Base-by-base conservation (phyloP, 495 filamentous ascomycete species). In the Haplographium delicatum region DNA sequence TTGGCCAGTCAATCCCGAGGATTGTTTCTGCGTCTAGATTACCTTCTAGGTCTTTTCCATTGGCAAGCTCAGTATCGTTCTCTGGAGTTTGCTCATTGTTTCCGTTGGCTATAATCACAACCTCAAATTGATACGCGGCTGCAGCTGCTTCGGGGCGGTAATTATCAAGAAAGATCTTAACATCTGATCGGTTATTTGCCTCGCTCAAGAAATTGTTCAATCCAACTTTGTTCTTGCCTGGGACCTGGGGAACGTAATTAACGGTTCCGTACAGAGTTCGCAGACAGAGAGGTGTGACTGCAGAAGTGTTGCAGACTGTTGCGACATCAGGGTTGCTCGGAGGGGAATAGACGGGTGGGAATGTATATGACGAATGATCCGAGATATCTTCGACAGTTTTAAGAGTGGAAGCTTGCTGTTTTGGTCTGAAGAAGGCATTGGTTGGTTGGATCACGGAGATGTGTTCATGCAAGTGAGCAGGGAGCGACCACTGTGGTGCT, bases 1-100 rank as follows among this genome's bases (percentile, higher is more conserved):
- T 65, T 16, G 80, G 76, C 47, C 81, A 78, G 13, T 69, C 74
- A 20, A 90, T 60, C 0, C 75, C 65, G 31, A 85, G 62, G 26
- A 81, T 75, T 53, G 88, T 89, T 53, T 90, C 78, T 1, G 87
- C 70, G 51, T 90, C 86, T 13, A 90, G 68, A 35, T 82, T 85
- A 22, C 84, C 86, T 60, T 91, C 87, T n/a, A 70, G 62, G 50
- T 69, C 68, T 15, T 68, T 67, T 18, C 70, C 58, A 2, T 33
- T 39, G 24, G 34, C 51, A 5, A 53, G 19, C 25, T 59, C 31
- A 1, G 42, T 34, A 1, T 47, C 43, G 37, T 62, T 57, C 45
- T 85, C 75, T 0, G 71, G 65, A 44, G 81, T 81, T 5, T 69
- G 59, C 13, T 73, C 79, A 27, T 80, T 79, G 59, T 85, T 82